Base-by-base conservation (phyloP, 2,329 filamentous ascomycete genomes). In the Chaetomium sp. region DNA sequence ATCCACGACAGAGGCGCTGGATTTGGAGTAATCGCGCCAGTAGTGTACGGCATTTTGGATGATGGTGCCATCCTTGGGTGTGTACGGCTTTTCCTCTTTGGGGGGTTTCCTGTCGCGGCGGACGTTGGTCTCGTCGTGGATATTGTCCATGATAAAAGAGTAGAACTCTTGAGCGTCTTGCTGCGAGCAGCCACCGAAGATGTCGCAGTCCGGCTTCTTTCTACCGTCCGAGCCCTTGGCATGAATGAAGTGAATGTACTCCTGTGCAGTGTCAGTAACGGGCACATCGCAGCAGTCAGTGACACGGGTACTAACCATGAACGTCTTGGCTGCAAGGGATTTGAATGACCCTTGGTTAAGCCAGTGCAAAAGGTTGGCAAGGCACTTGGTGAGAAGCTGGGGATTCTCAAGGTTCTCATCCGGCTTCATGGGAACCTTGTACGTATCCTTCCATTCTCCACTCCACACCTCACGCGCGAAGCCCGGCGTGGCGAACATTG, bases 111-210 rank as follows among this genome's bases (percentile, higher is more conserved):
- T 75, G 65, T 88, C 80, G n/a, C 81, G 78, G 16, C 76, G 75
- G 29, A 74, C 75, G 74, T 97, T 96, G 5, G 96, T 88, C 76
- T 99, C 95, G 73, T 95, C 91, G 70, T 94, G 90, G 13, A 98
- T 81, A 69, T 90, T 88, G 60, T 91, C 88, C 45, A 96, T 83
- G 29, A 97, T 76, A 73, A 96, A 97, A 54, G 88, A 87, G 69
- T 94, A 88, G 70, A 96, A 96, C 72, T 98, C 95, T 69, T 93
- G 90, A 1, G 93, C 90, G 73, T 99, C 95, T 77, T 98, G 95
- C 74, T 98, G 94, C 57, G 87, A 80, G 27, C 83, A 82, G 49
- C 91, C 89, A 16, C 89, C 91, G 79, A 93, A 95, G 7, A 73
- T 68, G 12, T 85, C 81, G 64, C 86, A 86, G 69, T 63, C 67